Evolutionary conservation across 768 basidiomycete species (phyloP).

Genomic region (Roridomyces roridus): DNA sequence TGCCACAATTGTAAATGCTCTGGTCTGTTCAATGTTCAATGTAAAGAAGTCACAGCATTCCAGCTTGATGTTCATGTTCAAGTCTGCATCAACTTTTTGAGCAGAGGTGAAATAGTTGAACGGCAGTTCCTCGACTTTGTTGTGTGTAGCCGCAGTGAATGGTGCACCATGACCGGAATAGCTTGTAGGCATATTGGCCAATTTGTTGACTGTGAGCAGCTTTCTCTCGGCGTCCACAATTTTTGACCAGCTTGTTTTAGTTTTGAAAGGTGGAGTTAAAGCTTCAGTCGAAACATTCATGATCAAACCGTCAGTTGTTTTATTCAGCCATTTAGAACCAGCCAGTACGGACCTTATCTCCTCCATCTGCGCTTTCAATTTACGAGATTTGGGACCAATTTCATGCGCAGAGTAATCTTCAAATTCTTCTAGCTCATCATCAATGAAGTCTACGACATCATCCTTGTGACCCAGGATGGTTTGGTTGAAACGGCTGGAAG

Average conservation of each 20-base stretch:
- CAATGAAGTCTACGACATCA: neutral
- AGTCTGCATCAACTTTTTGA: neutral
- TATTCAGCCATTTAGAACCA: neutral
- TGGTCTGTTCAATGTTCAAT: conserved; percentile 38
- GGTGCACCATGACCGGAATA: neutral
- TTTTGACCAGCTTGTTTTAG: neutral
- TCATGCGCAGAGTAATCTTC: neutral
- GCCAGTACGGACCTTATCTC: neutral
- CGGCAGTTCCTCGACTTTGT: conserved; percentile 10
- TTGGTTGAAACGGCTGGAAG: no score
- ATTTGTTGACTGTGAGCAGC: neutral
- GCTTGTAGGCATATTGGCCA: neutral
- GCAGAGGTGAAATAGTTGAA: conserved; percentile 9
- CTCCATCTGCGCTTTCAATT: neutral
- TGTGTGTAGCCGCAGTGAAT: neutral
- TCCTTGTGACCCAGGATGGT: neutral
- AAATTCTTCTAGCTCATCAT: neutral
- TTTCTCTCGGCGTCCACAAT: neutral
- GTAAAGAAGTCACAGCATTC: conserved; percentile 2
- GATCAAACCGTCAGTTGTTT: neutral
- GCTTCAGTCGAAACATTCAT: neutral
- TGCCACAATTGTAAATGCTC: conserved; percentile 37
- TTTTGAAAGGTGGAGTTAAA: neutral
- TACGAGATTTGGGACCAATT: neutral
- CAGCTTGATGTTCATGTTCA: conserved; percentile 3